These are phyloP conservation scores for Populus hybrid DNA, from an alignment of 441 rosid species.

Conservation along the genomic window DNA sequence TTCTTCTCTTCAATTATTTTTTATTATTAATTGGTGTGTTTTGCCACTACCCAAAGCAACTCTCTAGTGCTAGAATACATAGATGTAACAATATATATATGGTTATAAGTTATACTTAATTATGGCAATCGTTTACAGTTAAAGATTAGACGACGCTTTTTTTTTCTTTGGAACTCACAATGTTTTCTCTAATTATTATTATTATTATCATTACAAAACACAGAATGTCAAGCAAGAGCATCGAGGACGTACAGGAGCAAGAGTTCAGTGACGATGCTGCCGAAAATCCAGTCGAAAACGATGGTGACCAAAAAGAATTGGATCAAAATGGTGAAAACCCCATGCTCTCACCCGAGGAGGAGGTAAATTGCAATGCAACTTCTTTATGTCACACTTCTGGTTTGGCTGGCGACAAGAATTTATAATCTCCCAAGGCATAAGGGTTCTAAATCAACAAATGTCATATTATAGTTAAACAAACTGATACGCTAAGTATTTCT, in stretches of 20 bases:
- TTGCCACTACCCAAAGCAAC: too few relatives aligned
- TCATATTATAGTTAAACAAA: too few relatives aligned
- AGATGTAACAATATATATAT: too few relatives aligned
- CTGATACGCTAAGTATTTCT: too few relatives aligned
- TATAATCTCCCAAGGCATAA: not conserved
- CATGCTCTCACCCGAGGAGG: slow-evolving; percentile 42
- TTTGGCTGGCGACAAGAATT: not conserved
- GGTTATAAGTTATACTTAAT: too few relatives aligned
- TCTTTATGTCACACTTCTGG: not conserved
- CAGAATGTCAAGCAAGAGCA: slow-evolving; percentile 23
- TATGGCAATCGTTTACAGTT: too few relatives aligned
- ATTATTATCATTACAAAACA: not conserved
- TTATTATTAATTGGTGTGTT: too few relatives aligned
- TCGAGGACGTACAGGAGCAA: slow-evolving; percentile 38
- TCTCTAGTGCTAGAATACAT: too few relatives aligned
- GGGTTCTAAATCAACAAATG: too few relatives aligned
- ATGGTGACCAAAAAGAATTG: slow-evolving; percentile 24
- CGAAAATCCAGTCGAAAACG: slow-evolving; percentile 15
- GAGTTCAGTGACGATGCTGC: slow-evolving; percentile 27
- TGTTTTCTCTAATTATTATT: not conserved
- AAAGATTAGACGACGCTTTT: not conserved
- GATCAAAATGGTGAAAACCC: slow-evolving; percentile 29
- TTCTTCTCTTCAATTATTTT: too few relatives aligned
- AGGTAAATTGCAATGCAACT: slow-evolving; percentile 30
- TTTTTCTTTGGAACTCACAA: not conserved